Percentiles rank a stretch among this genome's conserved stretches.
These are phyloP conservation scores for Aureobasidium lini DNA, from an alignment of 2,329 filamentous ascomycete genomes.

Conservation along the genomic window DNA sequence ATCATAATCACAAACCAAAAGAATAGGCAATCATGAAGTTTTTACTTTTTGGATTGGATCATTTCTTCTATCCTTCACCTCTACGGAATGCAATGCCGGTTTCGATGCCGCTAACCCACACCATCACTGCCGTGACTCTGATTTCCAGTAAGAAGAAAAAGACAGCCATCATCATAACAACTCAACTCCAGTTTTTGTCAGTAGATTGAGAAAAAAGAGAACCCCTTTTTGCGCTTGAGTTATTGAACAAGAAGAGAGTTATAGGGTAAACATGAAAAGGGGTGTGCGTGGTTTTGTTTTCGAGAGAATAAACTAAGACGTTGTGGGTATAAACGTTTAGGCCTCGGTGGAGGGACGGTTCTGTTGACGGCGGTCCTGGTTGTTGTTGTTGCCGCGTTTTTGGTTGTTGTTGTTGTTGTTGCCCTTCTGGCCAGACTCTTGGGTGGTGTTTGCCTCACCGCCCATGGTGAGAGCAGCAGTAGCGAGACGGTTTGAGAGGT, in stretches of 20 bases:
- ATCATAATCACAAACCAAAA: neutral
- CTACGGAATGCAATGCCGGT: constrained; percentile 12
- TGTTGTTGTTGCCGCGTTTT: constrained; percentile 16
- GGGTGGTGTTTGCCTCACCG: constrained; percentile 22
- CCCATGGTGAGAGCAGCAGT: constrained; percentile 49
- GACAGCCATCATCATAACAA: constrained; percentile 11
- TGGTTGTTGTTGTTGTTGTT: constrained; percentile 16
- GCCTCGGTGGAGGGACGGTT: constrained; percentile 16
- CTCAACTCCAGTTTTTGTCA: constrained; percentile 3
- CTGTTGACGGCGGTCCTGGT: constrained; percentile 16
- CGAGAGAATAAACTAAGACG: neutral
- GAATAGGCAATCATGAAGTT: neutral
- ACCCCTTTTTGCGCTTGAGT: neutral
- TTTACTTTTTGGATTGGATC: constrained; percentile 11
- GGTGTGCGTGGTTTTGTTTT: neutral
- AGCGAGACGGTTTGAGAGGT: constrained; percentile 89
- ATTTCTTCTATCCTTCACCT: constrained; percentile 15
- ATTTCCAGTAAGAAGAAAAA: constrained; percentile 9
- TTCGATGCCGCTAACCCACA: constrained; percentile 14
- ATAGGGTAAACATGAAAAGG: constrained; percentile 2
- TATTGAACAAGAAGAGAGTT: constrained; percentile 5
- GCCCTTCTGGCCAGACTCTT: constrained; percentile 15
- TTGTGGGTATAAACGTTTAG: constrained; percentile 3
- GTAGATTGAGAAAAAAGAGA: neutral
- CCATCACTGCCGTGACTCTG: constrained; percentile 3